Base-by-base conservation (phyloP, 163 green algal species). In the Picocystis sp. region DNA sequence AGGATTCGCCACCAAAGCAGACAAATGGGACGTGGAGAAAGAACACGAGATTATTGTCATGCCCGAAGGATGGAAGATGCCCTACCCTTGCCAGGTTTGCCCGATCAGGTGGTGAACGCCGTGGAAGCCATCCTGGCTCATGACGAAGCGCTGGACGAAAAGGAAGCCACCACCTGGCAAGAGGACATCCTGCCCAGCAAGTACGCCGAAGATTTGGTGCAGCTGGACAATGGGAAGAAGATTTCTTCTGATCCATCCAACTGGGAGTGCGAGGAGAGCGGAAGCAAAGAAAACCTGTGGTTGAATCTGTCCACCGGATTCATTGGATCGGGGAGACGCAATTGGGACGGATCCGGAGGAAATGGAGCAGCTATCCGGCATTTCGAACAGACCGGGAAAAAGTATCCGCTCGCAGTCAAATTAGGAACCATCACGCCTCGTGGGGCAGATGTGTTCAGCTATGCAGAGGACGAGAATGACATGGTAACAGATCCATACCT, bases 391-490 rank as follows among this genome's bases (percentile, higher is more conserved):
- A 61, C 56, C 17, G 53, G 53, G n/a, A 54, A 41, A 9, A 69
- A 69, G 46, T 95, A 93, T 73, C 89, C 89, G 11, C 76, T 98
- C 50, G 87, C 82, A 12, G 89, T 98, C 2, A 98, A 98, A 73
- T 75, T 98, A 29, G 87, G 87, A 17, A 96, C 56, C 25, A 72
- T 71, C 56, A 67, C 56, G 3, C 47, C 23, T 19, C 34, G 38
- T 11, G 47, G 47, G 12, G 47, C 47, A 11, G 47, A 54, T 14
- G 47, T 54, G 5, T 54, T 54, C 47, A 45, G 47, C 47, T 54
- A 54, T 35, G 78, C 83, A 0, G 44, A 70, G 9, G 84, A 94
- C 59, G 90, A 99, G 71, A 74, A 99, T 60, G 87, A 96, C 67
- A 89, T 94, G 79, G 89, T 99, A 24, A 44, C 72, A 21, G 89